Base-by-base conservation (phyloP, 2,329 filamentous ascomycete genomes). In the Rhynchosporium agropyri region DNA sequence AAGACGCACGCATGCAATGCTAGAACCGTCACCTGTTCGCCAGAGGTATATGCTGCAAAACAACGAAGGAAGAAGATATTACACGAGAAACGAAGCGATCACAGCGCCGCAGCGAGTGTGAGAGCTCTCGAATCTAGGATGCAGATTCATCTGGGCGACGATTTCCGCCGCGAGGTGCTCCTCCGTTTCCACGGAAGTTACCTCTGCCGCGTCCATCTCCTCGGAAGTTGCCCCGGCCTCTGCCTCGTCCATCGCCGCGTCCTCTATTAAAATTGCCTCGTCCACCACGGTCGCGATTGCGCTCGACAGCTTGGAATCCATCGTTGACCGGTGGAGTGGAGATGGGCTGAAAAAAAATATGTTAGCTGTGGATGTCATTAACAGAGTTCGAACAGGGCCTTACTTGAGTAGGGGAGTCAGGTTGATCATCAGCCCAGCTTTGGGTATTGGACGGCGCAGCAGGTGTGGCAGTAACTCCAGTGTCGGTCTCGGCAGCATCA, bases 381-480 rank as follows among this genome's bases (percentile, higher is more conserved):
- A 9, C 45, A 56, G 31, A n/a, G 5, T 40, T 33, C 29, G 49
- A 26, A 48, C 3, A 42, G 5, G 36, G 29, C 72, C 78, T 69
- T 74, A 83, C 80, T 73, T 80, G 78, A 36, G 55, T 61, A 46
- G 75, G 75, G 61, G 75, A 76, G 64, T 87, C 84, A 20, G 89
- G 85, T 70, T 90, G 84, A 65, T 95, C 90, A 71, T 96, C 92
- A 31, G 91, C 91, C 91, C 91, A 96, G 71, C 88, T 92, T 73
- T 89, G 86, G 46, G 81, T 81, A 71, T 83, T 83, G 36, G 81
- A 80, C 71, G 82, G 81, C 60, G 78, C 74, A 45, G 79, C 76
- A 29, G 85, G 78, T 6, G 84, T 86, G 31, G 85, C 84, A 53
- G 81, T 78, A 48, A 85, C 74, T 43, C 85, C 86, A 43, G 82